These are phyloP conservation scores for Nitzschia inconspicua DNA, from an alignment of 108 stramenopile species.

Conservation along the genomic window DNA sequence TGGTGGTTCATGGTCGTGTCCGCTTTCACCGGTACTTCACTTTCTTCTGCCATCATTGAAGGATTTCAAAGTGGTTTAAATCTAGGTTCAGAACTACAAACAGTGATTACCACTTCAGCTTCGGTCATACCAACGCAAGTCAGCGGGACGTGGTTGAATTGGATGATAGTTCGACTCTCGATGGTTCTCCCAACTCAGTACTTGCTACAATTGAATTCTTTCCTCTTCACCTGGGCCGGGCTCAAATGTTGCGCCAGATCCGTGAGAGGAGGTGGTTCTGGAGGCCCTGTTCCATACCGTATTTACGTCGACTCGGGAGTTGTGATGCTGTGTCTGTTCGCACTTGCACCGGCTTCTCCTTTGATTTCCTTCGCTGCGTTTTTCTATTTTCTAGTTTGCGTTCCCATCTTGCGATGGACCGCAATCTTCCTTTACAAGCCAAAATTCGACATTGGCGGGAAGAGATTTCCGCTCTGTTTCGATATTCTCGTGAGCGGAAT, in stretches of 20 bases:
- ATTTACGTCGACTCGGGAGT: conserved; percentile 84
- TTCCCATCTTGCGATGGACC: conserved; percentile 70
- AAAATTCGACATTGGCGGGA: conserved; percentile 71
- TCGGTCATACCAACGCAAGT: conserved; percentile 51
- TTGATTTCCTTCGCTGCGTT: conserved; percentile 71
- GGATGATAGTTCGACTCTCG: conserved; percentile 75
- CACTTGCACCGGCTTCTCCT: conserved; percentile 76
- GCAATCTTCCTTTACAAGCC: conserved; percentile 80
- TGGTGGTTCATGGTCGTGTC: conserved; percentile 87
- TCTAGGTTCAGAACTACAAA: conserved; percentile 36
- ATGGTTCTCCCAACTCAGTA: conserved; percentile 71
- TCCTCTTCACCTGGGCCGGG: conserved; percentile 48
- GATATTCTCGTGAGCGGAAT: conserved; percentile 66
- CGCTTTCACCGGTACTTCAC: conserved; percentile 68
- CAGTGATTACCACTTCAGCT: conserved; percentile 50
- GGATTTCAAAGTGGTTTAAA: conserved; percentile 41
- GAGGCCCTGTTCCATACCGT: conserved; percentile 76
- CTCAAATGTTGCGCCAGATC: conserved; percentile 42
- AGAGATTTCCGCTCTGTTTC: conserved; percentile 80
- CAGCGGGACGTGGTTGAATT: conserved; percentile 82
- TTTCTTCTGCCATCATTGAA: conserved; percentile 54
- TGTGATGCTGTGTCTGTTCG: conserved; percentile 70
- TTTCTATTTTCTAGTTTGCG: conserved; percentile 65
- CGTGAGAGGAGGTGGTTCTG: conserved; percentile 43
- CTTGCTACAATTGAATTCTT: conserved; percentile 76